Conservation (phyloP, 1,139 yeast species). For the Debaryomycetaceae sp. region DNA sequence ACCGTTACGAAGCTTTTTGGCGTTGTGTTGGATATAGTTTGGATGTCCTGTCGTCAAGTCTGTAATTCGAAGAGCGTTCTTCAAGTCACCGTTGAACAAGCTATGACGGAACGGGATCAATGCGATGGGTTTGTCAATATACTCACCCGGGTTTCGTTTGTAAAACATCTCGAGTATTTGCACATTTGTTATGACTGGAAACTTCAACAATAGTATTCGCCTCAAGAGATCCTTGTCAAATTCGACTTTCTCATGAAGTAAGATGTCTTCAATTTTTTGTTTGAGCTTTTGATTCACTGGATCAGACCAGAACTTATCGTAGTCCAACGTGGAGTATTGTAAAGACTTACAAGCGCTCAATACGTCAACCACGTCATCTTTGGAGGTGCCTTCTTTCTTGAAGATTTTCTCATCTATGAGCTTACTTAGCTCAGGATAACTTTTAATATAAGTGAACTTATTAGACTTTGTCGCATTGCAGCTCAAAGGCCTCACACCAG, state of each 20-base stretch:
- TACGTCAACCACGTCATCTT: slow-evolving; percentile 15
- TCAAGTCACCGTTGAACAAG: slow-evolving; percentile 57
- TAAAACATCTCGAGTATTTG: slow-evolving; percentile 34
- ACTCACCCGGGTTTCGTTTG: slow-evolving; percentile 25
- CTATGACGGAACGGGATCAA: slow-evolving; percentile 61
- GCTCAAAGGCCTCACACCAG: not conserved
- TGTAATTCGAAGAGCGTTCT: slow-evolving; percentile 53
- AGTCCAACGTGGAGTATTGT: slow-evolving; percentile 14
- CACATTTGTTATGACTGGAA: slow-evolving; percentile 29
- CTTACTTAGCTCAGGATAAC: slow-evolving; percentile 10
- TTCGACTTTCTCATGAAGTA: slow-evolving; percentile 15
- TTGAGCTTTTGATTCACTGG: slow-evolving; percentile 15
- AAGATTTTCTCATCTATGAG: slow-evolving; percentile 4
- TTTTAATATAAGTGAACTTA: slow-evolving; percentile 12
- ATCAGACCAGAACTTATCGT: slow-evolving; percentile 22
- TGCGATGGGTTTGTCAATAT: slow-evolving; percentile 44
- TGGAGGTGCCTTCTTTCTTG: slow-evolving; percentile 2
- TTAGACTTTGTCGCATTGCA: not conserved
- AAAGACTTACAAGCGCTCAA: slow-evolving; percentile 20
- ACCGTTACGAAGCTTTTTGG: slow-evolving; percentile 26
- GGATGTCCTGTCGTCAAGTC: slow-evolving; percentile 62
- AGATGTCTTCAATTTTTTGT: slow-evolving; percentile 17
- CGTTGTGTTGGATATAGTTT: slow-evolving; percentile 39
- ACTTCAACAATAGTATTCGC: slow-evolving; percentile 29
- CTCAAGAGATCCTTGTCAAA: slow-evolving; percentile 24